Conservation (phyloP, 2,329 filamentous ascomycete species). For the Penicillium hordei region DNA sequence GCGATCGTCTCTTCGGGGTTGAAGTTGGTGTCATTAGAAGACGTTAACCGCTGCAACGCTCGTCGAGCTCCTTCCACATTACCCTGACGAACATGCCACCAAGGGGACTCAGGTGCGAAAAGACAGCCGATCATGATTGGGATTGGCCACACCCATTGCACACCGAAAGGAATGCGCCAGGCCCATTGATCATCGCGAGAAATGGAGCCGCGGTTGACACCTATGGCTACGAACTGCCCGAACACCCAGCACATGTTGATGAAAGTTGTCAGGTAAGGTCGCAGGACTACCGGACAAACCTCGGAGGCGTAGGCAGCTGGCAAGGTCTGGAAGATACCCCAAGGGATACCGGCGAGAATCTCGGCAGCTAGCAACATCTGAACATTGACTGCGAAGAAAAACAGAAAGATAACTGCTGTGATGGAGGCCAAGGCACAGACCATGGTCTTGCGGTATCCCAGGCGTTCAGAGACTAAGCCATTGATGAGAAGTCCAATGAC, state of each 20-base stretch:
- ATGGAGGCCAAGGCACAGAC: slow-evolving; percentile 41
- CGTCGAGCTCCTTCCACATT: slow-evolving; percentile 44
- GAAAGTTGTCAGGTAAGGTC: slow-evolving; percentile 43
- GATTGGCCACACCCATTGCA: slow-evolving; percentile 53
- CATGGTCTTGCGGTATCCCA: slow-evolving; percentile 33
- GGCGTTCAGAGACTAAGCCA: slow-evolving; percentile 29
- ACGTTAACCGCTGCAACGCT: slow-evolving; percentile 43
- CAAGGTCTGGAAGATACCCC: slow-evolving; percentile 49
- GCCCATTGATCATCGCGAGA: slow-evolving; percentile 47
- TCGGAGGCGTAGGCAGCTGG: slow-evolving; percentile 45
- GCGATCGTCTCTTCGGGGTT: slow-evolving; percentile 77
- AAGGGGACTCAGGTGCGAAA: slow-evolving; percentile 49
- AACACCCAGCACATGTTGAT: slow-evolving; percentile 46
- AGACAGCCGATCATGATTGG: slow-evolving; percentile 45
- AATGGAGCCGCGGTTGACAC: slow-evolving; percentile 47
- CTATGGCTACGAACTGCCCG: slow-evolving; percentile 49
- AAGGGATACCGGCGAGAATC: slow-evolving; percentile 50
- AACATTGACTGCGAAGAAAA: slow-evolving; percentile 49
- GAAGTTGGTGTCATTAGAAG: slow-evolving; percentile 61
- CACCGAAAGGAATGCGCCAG: slow-evolving; percentile 50
- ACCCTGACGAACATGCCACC: slow-evolving; percentile 49
- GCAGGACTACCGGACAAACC: slow-evolving; percentile 40
- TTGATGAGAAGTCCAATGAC: slow-evolving; percentile 32
- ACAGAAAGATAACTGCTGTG: slow-evolving; percentile 46
- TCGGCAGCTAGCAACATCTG: slow-evolving; percentile 47